Evolutionary conservation across 352 stramenopile genomes (phyloP), one percentile per base, ranked within the genome.

Genomic region (Pythium periplocum): DNA sequence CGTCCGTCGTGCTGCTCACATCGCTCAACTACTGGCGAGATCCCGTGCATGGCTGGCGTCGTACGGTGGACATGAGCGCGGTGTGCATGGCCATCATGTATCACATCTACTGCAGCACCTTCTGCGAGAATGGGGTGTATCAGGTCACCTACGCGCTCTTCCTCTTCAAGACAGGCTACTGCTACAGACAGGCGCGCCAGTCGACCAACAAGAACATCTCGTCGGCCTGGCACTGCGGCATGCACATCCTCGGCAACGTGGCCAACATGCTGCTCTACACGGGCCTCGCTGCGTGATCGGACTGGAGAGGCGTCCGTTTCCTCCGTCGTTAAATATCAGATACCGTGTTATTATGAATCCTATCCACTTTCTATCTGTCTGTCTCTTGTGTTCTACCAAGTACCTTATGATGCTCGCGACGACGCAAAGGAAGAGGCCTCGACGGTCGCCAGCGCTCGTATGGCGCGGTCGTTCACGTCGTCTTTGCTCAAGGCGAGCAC

Each of bases 21-120:
- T 92, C 82, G 58, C 70, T 93, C 68, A 90, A 93, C 72, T 93
- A 90, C 65, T 93, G 79, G 82, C 82, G 79, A 37, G 51, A 88
- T 45, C 82, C 82, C 3, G 69, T 87, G 17, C 58, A 64, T n/a
- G 79, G 82, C 59, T 93, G 82, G 82, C 82, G 82, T 6, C 82
- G 79, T 56, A 79, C 68, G 0, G 52, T 73, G 53, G 82, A 93
- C 66, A 90, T 90, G 74, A 63, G 62, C 4, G 68, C 77, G 4
- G 82, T 93, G 33, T 71, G 80, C 40, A 45, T 68, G 1, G 78
- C 64, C 54, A 78, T 84, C 7, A 32, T 50, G 41, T 86, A 89
- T 67, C 82, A 93, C 58, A 41, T 81, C 53, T 89, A 90, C 63
- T 83, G 68, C 64, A 68, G 70, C 41, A 49, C 55, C 9, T 78